A percentile compares a stretch with the other conserved stretches of the same genome.
phyloP scores from a whole-genome alignment of 768 basidiomycete species.

The Hericium coralloides region DNA sequence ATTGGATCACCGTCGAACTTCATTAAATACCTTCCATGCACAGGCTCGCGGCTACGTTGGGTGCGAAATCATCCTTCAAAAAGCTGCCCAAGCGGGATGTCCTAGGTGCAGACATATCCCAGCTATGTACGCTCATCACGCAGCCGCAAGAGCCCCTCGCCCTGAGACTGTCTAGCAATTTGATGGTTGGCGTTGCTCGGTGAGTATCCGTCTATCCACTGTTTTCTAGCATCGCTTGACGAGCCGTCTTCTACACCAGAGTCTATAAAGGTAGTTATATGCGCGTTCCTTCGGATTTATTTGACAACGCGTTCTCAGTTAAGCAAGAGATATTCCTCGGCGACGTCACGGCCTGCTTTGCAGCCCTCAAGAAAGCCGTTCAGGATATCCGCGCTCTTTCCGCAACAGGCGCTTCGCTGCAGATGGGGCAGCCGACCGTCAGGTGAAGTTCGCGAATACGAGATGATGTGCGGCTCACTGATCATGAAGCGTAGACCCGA shows the following conservation, averaged over 20 bases:
- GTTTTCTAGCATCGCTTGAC: background rate
- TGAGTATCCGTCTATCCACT: slow-evolving; percentile 25
- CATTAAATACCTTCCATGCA: background rate
- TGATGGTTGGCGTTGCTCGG: slow-evolving; percentile 88
- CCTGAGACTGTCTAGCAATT: slow-evolving; percentile 75
- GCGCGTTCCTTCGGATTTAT: background rate
- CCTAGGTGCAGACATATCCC: slow-evolving; percentile 73
- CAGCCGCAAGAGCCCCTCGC: slow-evolving; percentile 84
- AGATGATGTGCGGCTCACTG: background rate
- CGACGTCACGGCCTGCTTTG: slow-evolving; percentile 73
- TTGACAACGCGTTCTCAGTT: slow-evolving; percentile 32
- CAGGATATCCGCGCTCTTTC: slow-evolving; percentile 47
- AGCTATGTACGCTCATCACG: slow-evolving; percentile 73
- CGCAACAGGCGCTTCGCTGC: slow-evolving; percentile 43
- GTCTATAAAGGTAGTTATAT: slow-evolving; percentile 38
- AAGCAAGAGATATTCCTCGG: slow-evolving; percentile 78
- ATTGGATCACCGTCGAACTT: background rate
- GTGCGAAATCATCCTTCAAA: slow-evolving; percentile 79
- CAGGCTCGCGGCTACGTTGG: slow-evolving; percentile 84
- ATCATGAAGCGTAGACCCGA: slow-evolving; percentile 18
- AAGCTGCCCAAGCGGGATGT: slow-evolving; percentile 78
- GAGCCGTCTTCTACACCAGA: slow-evolving; percentile 14
- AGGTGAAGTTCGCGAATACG: slow-evolving; percentile 32
- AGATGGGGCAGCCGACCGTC: slow-evolving; percentile 61
- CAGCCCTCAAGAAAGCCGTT: slow-evolving; percentile 70